phyloP scores from a whole-genome alignment of 2,329 filamentous ascomycete genomes.

The Colletotrichum tofieldiae region DNA sequence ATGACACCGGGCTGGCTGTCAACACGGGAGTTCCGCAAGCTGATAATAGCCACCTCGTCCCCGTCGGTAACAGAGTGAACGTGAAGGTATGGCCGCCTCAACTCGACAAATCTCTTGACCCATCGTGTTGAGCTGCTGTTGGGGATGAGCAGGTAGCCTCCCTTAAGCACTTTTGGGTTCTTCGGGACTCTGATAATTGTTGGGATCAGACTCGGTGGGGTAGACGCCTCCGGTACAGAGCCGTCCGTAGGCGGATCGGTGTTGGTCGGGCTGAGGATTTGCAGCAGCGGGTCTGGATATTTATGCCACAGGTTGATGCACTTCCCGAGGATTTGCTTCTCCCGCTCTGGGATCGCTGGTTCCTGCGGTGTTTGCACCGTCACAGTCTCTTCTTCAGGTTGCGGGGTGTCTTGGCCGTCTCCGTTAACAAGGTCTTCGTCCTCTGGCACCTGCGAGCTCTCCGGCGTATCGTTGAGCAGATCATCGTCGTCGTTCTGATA shows the following conservation, averaged over 20 bases:
- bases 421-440: conserved; percentile 48
- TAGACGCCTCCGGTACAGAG: conserved; percentile 61
- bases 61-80: conserved; percentile 88
- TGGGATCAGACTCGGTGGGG: conserved; percentile 78
- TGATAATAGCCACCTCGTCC: conserved; percentile 92
- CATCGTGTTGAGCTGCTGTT: conserved; percentile 87
- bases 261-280: conserved; percentile 72
- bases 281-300: conserved; percentile 70
- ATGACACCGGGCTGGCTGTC: conserved; percentile 93
- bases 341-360: conserved; percentile 59
- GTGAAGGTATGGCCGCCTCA: conserved; percentile 92
- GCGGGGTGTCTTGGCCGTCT: conserved; percentile 45
- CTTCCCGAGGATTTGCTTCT: conserved; percentile 66
- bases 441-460: conserved; percentile 63
- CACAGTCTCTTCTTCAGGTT: conserved; percentile 46
- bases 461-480: conserved; percentile 71
- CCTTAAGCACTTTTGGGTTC: conserved; percentile 85
- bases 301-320: conserved; percentile 77
- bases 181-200: conserved; percentile 85
- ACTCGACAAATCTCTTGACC: conserved; percentile 93
- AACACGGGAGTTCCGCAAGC: conserved; percentile 89
- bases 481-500: conserved; percentile 69
- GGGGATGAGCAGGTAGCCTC: conserved; percentile 89
- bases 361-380: conserved; percentile 45
- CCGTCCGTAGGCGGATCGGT: conserved; percentile 80